Percentiles rank a stretch among this genome's conserved stretches.
Evolutionary conservation across 352 stramenopile genomes (phyloP).

Genomic region (Phytophthora lateralis): DNA sequence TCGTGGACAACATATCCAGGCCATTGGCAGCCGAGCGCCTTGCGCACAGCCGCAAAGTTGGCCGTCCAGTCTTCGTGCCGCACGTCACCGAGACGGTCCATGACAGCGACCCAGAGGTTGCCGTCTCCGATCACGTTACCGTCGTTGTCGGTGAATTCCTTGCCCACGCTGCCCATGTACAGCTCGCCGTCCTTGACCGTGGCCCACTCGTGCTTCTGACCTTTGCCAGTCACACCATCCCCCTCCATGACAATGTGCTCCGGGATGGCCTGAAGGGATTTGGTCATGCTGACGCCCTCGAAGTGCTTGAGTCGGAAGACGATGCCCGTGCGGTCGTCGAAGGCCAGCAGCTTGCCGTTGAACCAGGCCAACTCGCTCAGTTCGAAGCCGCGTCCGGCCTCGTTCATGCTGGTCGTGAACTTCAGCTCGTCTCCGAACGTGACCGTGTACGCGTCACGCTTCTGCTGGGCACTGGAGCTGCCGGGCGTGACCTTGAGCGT

Average conservation of each 20-base stretch:
- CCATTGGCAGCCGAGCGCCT: slow-evolving; percentile 87
- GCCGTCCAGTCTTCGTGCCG: slow-evolving; percentile 94
- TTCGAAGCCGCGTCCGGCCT: slow-evolving; percentile 96
- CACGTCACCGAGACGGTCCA: slow-evolving; percentile 83
- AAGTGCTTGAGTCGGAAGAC: slow-evolving; percentile 97
- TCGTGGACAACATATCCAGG: slow-evolving; percentile 98
- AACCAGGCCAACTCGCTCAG: slow-evolving; percentile 94
- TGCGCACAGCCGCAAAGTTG: slow-evolving; percentile 93
- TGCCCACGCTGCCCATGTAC: slow-evolving; percentile 96
- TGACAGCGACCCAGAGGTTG: slow-evolving; percentile 97
- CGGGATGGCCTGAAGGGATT: slow-evolving; percentile 89
- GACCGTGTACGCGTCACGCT: slow-evolving; percentile 62
- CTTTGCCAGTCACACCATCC: slow-evolving; percentile 95
- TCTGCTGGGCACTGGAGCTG: slow-evolving; percentile 38
- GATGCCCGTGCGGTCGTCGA: slow-evolving; percentile 98
- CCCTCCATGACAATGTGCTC: slow-evolving; percentile 97
- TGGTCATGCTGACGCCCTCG: slow-evolving; percentile 47
- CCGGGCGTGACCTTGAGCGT: slow-evolving; percentile 76
- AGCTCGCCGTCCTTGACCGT: slow-evolving; percentile 98
- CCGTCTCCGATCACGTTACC: slow-evolving; percentile 94
- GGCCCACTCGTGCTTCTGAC: slow-evolving; percentile 99
- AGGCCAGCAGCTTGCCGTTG: slow-evolving; percentile 91
- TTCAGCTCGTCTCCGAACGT: slow-evolving; percentile 69
- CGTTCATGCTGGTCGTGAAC: slow-evolving; percentile 90
- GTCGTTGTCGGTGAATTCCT: slow-evolving; percentile 93